Percentiles rank a stretch among this genome's conserved stretches.
phyloP scores from a whole-genome alignment of 305 asterid genomes.

The Coffea humblotiana region DNA sequence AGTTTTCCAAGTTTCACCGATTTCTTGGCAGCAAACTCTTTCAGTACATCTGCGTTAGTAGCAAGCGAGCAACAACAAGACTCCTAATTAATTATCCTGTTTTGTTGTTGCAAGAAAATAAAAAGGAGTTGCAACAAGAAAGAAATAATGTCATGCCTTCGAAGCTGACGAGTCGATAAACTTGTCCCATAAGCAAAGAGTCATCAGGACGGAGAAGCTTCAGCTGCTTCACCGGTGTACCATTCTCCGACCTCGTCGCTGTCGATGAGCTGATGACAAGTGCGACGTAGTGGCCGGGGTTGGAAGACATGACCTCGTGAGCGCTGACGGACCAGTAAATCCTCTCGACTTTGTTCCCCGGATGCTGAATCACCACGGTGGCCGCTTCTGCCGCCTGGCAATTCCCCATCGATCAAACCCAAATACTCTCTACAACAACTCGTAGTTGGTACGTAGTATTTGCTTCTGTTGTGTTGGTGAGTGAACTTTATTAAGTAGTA shows the following conservation, averaged over 20 bases:
- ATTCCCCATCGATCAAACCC: conserved; percentile 52
- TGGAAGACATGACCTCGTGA: conserved; percentile 58
- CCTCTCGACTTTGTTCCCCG: conserved; percentile 64
- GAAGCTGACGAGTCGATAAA: conserved; percentile 70
- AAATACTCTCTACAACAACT: background rate
- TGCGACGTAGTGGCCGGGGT: conserved; percentile 83
- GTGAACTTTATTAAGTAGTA: background rate
- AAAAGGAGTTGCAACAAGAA: no score
- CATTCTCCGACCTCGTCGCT: conserved; percentile 36
- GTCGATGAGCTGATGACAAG: conserved; percentile 40
- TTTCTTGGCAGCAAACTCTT: conserved; percentile 71
- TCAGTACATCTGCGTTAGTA: conserved; percentile 53
- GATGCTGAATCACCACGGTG: conserved; percentile 69
- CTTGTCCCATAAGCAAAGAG: conserved; percentile 63
- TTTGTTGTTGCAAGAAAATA: background rate
- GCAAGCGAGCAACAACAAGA: background rate
- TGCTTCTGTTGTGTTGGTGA: background rate
- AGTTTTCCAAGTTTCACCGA: conserved; percentile 61
- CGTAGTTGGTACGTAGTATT: background rate
- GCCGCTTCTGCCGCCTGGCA: conserved; percentile 94
- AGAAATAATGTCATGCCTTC: conserved; percentile 41
- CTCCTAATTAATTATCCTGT: background rate
- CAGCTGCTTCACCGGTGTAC: conserved; percentile 53
- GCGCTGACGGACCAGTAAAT: conserved; percentile 68
- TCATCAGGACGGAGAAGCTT: conserved; percentile 80